phyloP scores from a whole-genome alignment of 1,284 basidiomycete genomes.

The Tylopilus sp. region DNA sequence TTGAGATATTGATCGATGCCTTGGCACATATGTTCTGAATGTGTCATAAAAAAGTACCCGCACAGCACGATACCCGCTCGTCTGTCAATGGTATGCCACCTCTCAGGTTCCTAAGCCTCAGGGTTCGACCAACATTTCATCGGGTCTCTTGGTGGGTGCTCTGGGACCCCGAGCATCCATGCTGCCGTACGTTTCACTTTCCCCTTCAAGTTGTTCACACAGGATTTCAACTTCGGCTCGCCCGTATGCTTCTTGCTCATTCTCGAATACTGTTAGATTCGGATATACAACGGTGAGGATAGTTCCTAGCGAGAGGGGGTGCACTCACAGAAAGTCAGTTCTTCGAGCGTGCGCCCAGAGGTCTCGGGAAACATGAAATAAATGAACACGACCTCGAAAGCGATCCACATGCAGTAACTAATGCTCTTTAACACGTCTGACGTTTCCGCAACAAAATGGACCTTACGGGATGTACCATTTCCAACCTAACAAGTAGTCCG shows the following conservation, averaged over 20 bases:
- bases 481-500: slow-evolving; percentile 25
- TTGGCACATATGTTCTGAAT: no score
- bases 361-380: slow-evolving; percentile 68
- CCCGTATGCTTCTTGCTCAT: slow-evolving; percentile 16
- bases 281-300: not conserved
- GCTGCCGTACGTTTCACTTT: slow-evolving; percentile 14
- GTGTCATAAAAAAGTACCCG: no score
- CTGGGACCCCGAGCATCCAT: not conserved
- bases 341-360: slow-evolving; percentile 65
- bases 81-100: no score
- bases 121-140: no score
- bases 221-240: not conserved
- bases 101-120: no score
- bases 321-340: slow-evolving; percentile 67
- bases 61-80: no score
- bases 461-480: slow-evolving; percentile 33
- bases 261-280: slow-evolving; percentile 25
- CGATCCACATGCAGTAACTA: slow-evolving; percentile 58
- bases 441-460: not conserved
- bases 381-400: slow-evolving; percentile 60
- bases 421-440: not conserved
- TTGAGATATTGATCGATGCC: no score
- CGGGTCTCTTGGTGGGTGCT: no score
- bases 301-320: not conserved
- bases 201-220: not conserved